A percentile compares a stretch with the other conserved stretches of the same genome.
Conservation (phyloP, 169 alveolate species). For the Cryptosporidium bovis region DNA sequence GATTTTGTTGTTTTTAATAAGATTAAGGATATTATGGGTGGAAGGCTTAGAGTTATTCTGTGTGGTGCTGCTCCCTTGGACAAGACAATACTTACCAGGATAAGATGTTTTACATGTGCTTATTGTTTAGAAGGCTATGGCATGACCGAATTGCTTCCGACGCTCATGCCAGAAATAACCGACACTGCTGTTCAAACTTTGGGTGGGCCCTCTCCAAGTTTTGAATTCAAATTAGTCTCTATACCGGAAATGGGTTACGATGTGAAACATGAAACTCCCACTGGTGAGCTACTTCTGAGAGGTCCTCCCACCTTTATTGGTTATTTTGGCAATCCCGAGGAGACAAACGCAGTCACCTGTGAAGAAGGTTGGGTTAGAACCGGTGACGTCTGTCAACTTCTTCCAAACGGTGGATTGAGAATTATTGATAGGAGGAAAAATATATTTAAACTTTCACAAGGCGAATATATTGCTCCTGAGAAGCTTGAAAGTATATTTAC, state of each 20-base stretch:
- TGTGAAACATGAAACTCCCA: conserved; percentile 86
- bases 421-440: conserved; percentile 94
- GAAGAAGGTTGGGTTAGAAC: conserved; percentile 93
- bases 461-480: conserved; percentile 97
- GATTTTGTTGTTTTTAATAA: conserved; percentile 81
- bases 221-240: conserved; percentile 88
- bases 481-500: conserved; percentile 81
- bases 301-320: conserved; percentile 90
- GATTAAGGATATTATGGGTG: conserved; percentile 90
- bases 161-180: conserved; percentile 80
- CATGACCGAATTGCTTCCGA: conserved; percentile 93
- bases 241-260: conserved; percentile 92
- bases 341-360: conserved; percentile 86
- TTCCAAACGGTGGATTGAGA: conserved; percentile 86
- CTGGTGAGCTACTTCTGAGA: conserved; percentile 92
- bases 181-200: conserved; percentile 83
- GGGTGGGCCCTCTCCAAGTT: conserved; percentile 89
- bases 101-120: conserved; percentile 84
- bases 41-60: conserved; percentile 86
- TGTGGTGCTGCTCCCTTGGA: conserved; percentile 92
- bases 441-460: conserved; percentile 95
- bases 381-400: conserved; percentile 92
- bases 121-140: conserved; percentile 94
- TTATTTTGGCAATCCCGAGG: conserved; percentile 90
- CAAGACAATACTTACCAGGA: conserved; percentile 84